These are phyloP conservation scores for Aspergillus olivimuriae DNA, from an alignment of 495 filamentous ascomycete species.

Conservation along the genomic window DNA sequence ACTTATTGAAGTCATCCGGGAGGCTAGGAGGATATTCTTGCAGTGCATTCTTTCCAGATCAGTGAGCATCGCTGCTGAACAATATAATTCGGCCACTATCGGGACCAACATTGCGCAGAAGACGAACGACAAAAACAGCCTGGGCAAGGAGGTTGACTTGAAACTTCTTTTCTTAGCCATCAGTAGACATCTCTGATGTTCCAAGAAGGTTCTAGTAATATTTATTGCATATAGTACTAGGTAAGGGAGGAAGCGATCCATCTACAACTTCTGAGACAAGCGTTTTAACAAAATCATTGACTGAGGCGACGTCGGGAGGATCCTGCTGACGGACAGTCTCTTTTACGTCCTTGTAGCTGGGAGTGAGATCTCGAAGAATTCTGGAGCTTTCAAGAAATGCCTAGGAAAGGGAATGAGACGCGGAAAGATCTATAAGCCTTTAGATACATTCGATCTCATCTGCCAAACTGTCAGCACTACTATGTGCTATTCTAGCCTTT, in stretches of 20 bases:
- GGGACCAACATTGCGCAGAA: slow-evolving; percentile 39
- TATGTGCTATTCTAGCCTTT: no score
- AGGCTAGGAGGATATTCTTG: slow-evolving; percentile 6
- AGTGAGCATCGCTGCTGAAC: slow-evolving; percentile 37
- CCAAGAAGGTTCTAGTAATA: slow-evolving; percentile 24
- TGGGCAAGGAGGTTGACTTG: slow-evolving; percentile 42
- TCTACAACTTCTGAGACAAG: slow-evolving; percentile 21
- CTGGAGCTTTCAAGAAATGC: no score
- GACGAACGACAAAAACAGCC: slow-evolving; percentile 33
- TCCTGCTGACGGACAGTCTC: slow-evolving; percentile 30
- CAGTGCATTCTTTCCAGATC: slow-evolving; percentile 18
- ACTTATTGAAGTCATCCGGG: slow-evolving; percentile 8
- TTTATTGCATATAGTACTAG: slow-evolving; percentile 39
- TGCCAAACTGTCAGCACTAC: no score
- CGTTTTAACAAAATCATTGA: slow-evolving; percentile 27
- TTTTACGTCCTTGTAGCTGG: no score
- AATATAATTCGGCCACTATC: slow-evolving; percentile 34
- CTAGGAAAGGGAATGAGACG: no score
- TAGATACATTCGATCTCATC: no score
- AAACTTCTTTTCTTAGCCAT: slow-evolving; percentile 40
- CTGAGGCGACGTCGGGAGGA: slow-evolving; percentile 28
- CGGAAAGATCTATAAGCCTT: no score
- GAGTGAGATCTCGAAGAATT: no score
- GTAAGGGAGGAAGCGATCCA: slow-evolving; percentile 34
- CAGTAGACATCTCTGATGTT: slow-evolving; percentile 16